Evolutionary conservation across 495 filamentous ascomycete species (phyloP), one percentile per base, ranked within the genome.

Genomic region (Chaetomium fimeti): DNA sequence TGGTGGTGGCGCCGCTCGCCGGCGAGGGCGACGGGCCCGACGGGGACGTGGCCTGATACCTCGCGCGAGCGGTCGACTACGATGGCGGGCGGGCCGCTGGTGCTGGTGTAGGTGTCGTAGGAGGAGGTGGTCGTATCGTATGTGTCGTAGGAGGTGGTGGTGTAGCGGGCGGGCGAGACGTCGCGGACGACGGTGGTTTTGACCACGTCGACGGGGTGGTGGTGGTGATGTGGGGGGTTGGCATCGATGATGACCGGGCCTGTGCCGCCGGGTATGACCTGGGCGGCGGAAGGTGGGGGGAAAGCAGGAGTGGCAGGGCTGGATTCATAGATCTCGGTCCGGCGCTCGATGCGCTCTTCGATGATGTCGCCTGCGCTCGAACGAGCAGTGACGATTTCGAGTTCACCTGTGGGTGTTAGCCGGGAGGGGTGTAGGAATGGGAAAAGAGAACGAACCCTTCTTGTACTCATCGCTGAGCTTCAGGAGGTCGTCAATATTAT

Each of bases 401-500:
- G 66, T 55, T 82, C 79, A 13, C 71, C 76, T 73, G 49, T 5
- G 25, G 1, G 16, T 15, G 62, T 76, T 65, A 75, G 71, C 51
- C 38, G 38, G 11, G 51, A 5, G 47, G 16, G 43, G 13, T 15
- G 8, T 22, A 2, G 4, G 43, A 12, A 28, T 40, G n/a, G 32
- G 7, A 57, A 45, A n/a, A 49, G 22, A 15, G 12, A 20, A 63
- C 75, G 55, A 66, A 84, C 80, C 76, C 57, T 76, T 81, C 73
- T 86, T 84, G 64, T 86, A 88, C 36, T 90, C 85, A 68, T 90
- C 88, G 72, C 91, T 95, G 47, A 91, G 78, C 65, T 84, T 87
- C 66, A 97, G 89, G 60, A 96, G 79, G 67, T 93, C 88, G 70
- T 96, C 92, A 68, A 97, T 97, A 66, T 95, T 90, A 29, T 91